Evolutionary conservation across 2,329 filamentous ascomycete genomes (phyloP).

Genomic region (Metarhizium anisopliae): DNA sequence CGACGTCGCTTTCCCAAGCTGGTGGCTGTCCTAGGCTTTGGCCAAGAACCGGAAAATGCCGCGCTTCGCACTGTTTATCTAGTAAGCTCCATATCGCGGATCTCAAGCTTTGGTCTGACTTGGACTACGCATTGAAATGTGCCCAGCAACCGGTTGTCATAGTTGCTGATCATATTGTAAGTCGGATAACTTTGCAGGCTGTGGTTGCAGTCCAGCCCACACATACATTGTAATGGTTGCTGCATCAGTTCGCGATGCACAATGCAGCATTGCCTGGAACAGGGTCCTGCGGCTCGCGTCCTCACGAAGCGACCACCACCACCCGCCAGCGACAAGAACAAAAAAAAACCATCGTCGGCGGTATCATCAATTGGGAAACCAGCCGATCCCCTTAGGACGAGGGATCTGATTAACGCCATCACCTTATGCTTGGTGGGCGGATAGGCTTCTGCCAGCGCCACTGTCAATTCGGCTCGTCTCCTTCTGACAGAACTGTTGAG

Average conservation of each 20-base stretch:
- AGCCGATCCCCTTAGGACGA: not conserved
- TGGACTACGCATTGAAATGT: constrained; percentile 1
- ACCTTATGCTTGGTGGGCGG: not conserved
- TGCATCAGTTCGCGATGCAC: not conserved
- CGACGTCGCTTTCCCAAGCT: not conserved
- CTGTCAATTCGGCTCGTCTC: not conserved
- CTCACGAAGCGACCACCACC: no score
- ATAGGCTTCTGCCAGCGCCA: not conserved
- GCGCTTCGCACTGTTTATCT: not conserved
- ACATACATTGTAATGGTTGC: not conserved
- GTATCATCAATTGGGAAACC: not conserved
- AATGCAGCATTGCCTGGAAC: not conserved
- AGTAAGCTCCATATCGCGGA: not conserved
- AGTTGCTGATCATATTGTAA: not conserved
- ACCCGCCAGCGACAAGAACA: no score
- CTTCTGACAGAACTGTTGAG: not conserved
- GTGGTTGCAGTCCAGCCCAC: no score
- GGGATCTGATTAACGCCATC: not conserved
- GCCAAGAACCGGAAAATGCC: not conserved
- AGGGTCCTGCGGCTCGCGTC: no score
- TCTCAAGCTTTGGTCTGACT: not conserved
- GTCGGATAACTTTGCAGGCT: not conserved
- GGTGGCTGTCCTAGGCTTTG: no score
- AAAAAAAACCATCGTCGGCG: no score
- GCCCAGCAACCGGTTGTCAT: not conserved